These are phyloP conservation scores for Acarospora socialis DNA, from an alignment of 2,329 filamentous ascomycete species.

Conservation along the genomic window DNA sequence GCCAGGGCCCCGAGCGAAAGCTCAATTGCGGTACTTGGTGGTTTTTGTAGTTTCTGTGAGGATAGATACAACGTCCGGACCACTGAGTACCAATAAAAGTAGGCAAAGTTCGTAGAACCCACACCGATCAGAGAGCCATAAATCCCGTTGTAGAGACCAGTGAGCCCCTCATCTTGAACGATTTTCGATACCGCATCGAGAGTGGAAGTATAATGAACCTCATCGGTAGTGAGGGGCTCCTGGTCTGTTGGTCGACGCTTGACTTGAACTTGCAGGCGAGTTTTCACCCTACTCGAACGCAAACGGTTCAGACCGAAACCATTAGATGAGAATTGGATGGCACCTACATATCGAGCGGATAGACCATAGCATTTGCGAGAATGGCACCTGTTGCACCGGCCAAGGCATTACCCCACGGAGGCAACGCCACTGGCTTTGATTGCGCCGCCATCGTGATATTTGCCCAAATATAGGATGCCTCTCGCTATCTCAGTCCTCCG, in stretches of 20 bases:
- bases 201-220: slow-evolving; percentile 71
- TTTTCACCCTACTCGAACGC: slow-evolving; percentile 68
- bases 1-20: slow-evolving; percentile 73
- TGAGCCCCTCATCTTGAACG: slow-evolving; percentile 59
- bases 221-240: slow-evolving; percentile 32
- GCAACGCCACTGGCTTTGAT: slow-evolving; percentile 55
- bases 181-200: slow-evolving; percentile 83
- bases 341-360: slow-evolving; percentile 87
- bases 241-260: slow-evolving; percentile 42
- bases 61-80: slow-evolving; percentile 67
- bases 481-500: neutral
- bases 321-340: slow-evolving; percentile 1
- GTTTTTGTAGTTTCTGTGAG: slow-evolving; percentile 40
- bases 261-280: slow-evolving; percentile 85
- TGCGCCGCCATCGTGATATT: slow-evolving; percentile 34
- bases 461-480: neutral
- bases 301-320: too few species aligned
- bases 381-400: slow-evolving; percentile 88
- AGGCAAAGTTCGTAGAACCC: slow-evolving; percentile 95
- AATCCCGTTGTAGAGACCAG: slow-evolving; percentile 81
- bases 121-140: slow-evolving; percentile 77
- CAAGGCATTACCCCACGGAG: slow-evolving; percentile 84
- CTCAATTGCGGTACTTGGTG: slow-evolving; percentile 69
- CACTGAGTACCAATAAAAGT: slow-evolving; percentile 97
- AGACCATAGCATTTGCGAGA: slow-evolving; percentile 86